Conservation (phyloP, 257 asterid species). For the Anisodus tanguticus region DNA sequence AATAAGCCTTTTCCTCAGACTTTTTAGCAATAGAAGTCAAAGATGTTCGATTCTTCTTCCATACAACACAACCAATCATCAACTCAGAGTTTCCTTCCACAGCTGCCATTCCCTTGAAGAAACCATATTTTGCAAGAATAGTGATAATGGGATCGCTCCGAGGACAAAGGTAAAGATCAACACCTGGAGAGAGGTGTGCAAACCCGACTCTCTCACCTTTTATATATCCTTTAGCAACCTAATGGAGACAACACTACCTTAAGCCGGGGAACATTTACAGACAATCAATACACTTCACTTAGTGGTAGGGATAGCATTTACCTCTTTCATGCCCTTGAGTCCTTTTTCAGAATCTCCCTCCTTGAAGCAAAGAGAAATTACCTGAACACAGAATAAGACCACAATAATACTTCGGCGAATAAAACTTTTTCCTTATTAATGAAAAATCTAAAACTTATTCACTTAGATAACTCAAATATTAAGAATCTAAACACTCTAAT, state of each 20-base stretch:
- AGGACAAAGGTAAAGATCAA: slow-evolving; percentile 41
- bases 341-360: slow-evolving; percentile 37
- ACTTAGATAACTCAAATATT: neutral
- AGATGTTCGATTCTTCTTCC: slow-evolving; percentile 35
- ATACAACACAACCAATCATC: slow-evolving; percentile 44
- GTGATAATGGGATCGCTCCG: slow-evolving; percentile 36
- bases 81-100: slow-evolving; percentile 33
- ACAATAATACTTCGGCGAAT: neutral
- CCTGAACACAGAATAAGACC: slow-evolving; percentile 31
- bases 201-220: slow-evolving; percentile 36
- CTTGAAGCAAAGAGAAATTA: slow-evolving; percentile 39
- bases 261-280: slow-evolving; percentile 24
- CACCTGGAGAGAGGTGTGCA: slow-evolving; percentile 36
- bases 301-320: slow-evolving; percentile 18
- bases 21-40: slow-evolving; percentile 23
- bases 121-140: slow-evolving; percentile 38
- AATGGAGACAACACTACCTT: neutral
- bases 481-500: neutral
- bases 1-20: neutral
- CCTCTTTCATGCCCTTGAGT: slow-evolving; percentile 36
- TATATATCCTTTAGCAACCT: slow-evolving; percentile 36
- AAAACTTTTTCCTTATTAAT: neutral
- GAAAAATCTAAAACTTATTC: neutral
- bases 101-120: slow-evolving; percentile 34
- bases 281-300: slow-evolving; percentile 18